These are phyloP conservation scores for Colletotrichum tofieldiae DNA, from an alignment of 2,329 filamentous ascomycete genomes.

Conservation along the genomic window DNA sequence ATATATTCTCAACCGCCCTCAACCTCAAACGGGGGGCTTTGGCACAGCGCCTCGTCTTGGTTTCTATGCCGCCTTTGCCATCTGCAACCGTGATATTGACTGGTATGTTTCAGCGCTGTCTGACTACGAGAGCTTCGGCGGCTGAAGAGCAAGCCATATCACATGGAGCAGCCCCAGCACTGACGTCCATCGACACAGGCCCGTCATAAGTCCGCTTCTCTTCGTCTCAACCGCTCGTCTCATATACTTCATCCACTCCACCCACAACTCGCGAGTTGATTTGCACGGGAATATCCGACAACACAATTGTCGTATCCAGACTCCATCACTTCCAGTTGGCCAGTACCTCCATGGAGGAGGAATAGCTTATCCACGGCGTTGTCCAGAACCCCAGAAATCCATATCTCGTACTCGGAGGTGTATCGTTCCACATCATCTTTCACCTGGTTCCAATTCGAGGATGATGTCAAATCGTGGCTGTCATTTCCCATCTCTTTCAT, in stretches of 20 bases:
- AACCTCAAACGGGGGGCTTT: background rate
- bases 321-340: background rate
- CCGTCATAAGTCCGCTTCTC: background rate
- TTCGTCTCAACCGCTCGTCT: background rate
- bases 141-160: background rate
- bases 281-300: background rate
- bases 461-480: background rate
- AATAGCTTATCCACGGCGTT: no score
- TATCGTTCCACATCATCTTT: background rate
- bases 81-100: background rate
- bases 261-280: no score
- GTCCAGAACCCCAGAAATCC: background rate
- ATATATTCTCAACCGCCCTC: background rate
- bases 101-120: background rate
- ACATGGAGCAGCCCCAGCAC: background rate
- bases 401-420: background rate
- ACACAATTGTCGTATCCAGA: no score
- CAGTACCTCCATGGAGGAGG: background rate
- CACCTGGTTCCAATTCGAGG: background rate
- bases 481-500: background rate
- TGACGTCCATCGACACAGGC: background rate
- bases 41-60: background rate
- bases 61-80: rapidly evolving
- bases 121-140: background rate
- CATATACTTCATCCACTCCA: background rate